Evolutionary conservation across 1,284 basidiomycete species (phyloP), one percentile per base, ranked within the genome.

Genomic region (Wallemia ichthyophaga): DNA sequence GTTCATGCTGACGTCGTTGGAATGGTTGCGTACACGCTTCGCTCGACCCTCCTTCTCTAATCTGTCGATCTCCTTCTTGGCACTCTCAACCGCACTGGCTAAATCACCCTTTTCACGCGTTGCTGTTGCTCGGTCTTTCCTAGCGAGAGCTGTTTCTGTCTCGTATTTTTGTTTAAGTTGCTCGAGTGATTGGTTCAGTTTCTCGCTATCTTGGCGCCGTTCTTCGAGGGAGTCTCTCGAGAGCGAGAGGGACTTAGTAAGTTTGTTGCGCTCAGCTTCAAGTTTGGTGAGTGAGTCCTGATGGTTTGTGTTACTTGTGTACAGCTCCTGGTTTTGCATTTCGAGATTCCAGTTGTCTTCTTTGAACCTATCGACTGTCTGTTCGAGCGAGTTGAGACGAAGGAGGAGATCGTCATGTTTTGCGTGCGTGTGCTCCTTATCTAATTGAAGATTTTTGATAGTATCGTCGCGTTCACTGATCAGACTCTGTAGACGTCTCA

Each of bases 301-400:
- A 1, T 80, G 75, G 58, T 84, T 80, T 37, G 75, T 68, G 37
- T 85, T 74, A 64, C 84, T 78, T 0, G 78, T 72, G 48, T 82
- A 80, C 25, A 92, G 75, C 63, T 95, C 88, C 69, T 98, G 91
- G 27, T 89, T 75, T 24, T 78, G 78, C 57, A 95, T 85, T 72
- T 96, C 89, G 63, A 96, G 81, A 67, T 95, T 91, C 92, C 92
- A 96, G 69, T 94, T 95, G 72, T 92, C 88, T 70, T 95, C 88
- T 72, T 89, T 91, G 78, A 81, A 91, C 61, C 86, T 85, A 58
- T 76, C 74, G 71, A 63, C 28, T 54, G 56, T 83, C 79, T 75
- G 64, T 59, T 91, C 85, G 64, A 87, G 81, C 53, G 80, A 74
- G 61, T 78, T 74, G 5, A 88, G 74, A 21, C 81, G 79, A 23